Evolutionary conservation across 1,284 basidiomycete species (phyloP).

Genomic region (Puccinia novopanici): DNA sequence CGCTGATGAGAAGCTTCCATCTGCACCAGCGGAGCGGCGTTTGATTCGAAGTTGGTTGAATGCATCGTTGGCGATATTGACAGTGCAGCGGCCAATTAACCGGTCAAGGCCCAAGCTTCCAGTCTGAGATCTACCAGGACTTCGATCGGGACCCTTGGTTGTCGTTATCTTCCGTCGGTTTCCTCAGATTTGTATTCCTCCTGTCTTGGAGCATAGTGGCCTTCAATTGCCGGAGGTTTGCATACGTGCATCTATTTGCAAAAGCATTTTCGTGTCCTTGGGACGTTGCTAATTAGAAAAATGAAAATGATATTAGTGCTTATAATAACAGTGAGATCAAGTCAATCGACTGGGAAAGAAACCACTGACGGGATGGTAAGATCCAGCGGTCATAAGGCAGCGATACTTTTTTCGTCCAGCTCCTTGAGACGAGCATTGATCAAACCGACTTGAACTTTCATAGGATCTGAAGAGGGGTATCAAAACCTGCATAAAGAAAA

Average conservation of each 20-base stretch:
- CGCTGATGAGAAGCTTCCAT: constrained; percentile 45
- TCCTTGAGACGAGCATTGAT: constrained; percentile 65
- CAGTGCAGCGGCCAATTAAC: constrained; percentile 84
- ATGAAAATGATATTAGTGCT: background rate
- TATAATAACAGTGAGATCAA: constrained; percentile 52
- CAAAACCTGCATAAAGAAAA: constrained; percentile 20
- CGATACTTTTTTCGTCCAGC: constrained; percentile 50
- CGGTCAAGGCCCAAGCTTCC: constrained; percentile 81
- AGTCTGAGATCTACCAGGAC: constrained; percentile 80
- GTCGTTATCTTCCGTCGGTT: background rate
- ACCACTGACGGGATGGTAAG: constrained; percentile 26
- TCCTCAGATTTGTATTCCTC: background rate
- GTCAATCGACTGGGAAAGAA: background rate
- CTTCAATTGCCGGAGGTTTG: constrained; percentile 39
- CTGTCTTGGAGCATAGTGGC: constrained; percentile 25
- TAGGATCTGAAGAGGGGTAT: constrained; percentile 63
- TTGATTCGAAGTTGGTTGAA: constrained; percentile 78
- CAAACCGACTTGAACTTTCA: constrained; percentile 71
- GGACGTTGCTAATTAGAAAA: constrained; percentile 26
- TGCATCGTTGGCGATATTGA: constrained; percentile 84
- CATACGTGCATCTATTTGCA: constrained; percentile 41
- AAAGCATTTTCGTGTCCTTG: constrained; percentile 37
- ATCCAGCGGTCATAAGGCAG: constrained; percentile 2
- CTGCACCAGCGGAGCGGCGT: constrained; percentile 40
- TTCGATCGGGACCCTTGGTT: constrained; percentile 73